These are phyloP conservation scores for Xylaria sp. DNA, from an alignment of 2,329 filamentous ascomycete genomes.

Conservation along the genomic window DNA sequence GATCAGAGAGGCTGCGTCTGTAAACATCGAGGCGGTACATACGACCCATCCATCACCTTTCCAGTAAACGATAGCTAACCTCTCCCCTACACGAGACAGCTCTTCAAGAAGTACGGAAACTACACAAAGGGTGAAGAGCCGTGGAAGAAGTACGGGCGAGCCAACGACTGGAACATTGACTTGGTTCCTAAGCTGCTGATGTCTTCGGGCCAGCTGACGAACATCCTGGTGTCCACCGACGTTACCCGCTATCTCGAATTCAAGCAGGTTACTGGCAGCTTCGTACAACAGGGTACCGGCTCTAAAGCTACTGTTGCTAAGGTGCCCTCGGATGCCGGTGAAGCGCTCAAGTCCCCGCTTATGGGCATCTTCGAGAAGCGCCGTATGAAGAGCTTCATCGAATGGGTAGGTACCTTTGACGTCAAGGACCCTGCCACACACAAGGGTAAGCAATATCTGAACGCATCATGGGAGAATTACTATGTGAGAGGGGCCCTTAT, in stretches of 20 bases:
- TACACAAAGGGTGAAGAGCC: slow-evolving; percentile 82
- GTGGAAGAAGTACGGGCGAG: slow-evolving; percentile 96
- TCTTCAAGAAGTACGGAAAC: slow-evolving; percentile 97
- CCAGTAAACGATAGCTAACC: slow-evolving; percentile 32
- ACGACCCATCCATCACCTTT: slow-evolving; percentile 28
- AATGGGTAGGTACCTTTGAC: slow-evolving; percentile 92
- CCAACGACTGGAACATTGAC: slow-evolving; percentile 99
- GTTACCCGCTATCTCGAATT: slow-evolving; percentile 90
- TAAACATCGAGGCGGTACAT: slow-evolving; percentile 92
- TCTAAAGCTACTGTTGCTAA: slow-evolving; percentile 92
- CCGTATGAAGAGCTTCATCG: slow-evolving; percentile 93
- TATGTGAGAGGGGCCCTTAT: background rate
- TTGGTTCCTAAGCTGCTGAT: slow-evolving; percentile 98
- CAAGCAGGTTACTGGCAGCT: slow-evolving; percentile 95
- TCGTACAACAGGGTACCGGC: slow-evolving; percentile 88
- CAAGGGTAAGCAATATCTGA: slow-evolving; percentile 73
- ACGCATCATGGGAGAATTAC: background rate
- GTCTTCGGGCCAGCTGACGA: slow-evolving; percentile 97
- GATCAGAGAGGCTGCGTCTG: slow-evolving; percentile 86
- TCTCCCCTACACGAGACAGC: slow-evolving; percentile 48
- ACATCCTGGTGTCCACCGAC: slow-evolving; percentile 97
- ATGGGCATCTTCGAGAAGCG: slow-evolving; percentile 99
- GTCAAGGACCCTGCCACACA: slow-evolving; percentile 83
- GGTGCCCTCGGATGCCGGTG: slow-evolving; percentile 90
- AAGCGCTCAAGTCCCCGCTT: slow-evolving; percentile 89